Evolutionary conservation across 2,329 filamentous ascomycete species (phyloP).

Genomic region (Neofusicoccum parvum): DNA sequence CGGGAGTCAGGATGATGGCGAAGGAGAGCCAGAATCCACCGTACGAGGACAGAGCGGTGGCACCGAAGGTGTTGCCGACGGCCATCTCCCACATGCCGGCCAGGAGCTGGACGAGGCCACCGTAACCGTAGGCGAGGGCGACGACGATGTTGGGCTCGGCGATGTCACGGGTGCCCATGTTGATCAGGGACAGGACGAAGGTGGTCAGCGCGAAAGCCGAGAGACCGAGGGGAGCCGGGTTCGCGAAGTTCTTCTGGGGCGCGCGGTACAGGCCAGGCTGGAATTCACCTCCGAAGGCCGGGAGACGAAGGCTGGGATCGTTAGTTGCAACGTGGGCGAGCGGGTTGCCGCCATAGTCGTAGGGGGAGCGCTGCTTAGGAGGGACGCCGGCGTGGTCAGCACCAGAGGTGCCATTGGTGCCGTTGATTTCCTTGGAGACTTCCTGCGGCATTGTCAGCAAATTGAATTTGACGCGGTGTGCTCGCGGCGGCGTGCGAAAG

Average conservation of each 20-base stretch:
- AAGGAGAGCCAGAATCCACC: constrained; percentile 60
- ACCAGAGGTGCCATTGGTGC: constrained; percentile 35
- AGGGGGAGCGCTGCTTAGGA: constrained; percentile 46
- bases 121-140: constrained; percentile 44
- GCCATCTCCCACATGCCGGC: constrained; percentile 52
- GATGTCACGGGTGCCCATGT: constrained; percentile 40
- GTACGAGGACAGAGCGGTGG: constrained; percentile 58
- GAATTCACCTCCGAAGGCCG: constrained; percentile 55
- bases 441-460: constrained; percentile 9
- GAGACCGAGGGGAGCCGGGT: constrained; percentile 59
- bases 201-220: constrained; percentile 63
- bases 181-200: constrained; percentile 54
- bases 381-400: constrained; percentile 40
- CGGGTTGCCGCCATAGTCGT: constrained; percentile 56
- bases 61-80: constrained; percentile 59
- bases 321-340: constrained; percentile 54
- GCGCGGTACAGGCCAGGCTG: constrained; percentile 56
- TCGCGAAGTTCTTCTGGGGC: constrained; percentile 48
- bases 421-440: constrained; percentile 25
- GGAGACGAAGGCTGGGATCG: constrained; percentile 48
- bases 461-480: background rate
- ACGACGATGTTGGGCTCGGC: constrained; percentile 43
- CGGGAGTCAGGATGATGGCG: constrained; percentile 55
- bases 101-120: constrained; percentile 46
- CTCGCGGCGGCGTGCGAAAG: no score